Evolutionary conservation across 352 stramenopile species (phyloP).

Genomic region (Elongisporangium prolatum): DNA sequence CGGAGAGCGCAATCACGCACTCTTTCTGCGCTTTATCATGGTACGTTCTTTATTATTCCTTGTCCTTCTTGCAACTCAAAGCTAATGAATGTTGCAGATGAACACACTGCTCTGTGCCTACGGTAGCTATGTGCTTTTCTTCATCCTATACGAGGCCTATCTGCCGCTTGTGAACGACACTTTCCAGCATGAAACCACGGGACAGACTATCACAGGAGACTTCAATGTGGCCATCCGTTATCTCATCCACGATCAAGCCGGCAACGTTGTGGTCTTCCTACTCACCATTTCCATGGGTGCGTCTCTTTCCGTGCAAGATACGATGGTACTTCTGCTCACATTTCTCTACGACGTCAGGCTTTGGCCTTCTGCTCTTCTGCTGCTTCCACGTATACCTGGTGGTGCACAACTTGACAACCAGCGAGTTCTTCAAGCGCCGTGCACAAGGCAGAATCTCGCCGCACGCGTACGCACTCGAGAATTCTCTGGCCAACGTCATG

Average conservation of each 20-base stretch:
- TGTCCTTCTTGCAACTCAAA: background rate
- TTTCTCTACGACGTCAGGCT: constrained; percentile 11
- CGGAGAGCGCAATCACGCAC: constrained; percentile 51
- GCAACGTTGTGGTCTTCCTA: constrained; percentile 33
- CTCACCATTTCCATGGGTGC: constrained; percentile 50
- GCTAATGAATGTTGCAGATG: constrained; percentile 14
- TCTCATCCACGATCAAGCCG: constrained; percentile 38
- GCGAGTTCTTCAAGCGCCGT: constrained; percentile 72
- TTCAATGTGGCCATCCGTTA: constrained; percentile 39
- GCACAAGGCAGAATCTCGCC: background rate
- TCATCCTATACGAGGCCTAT: constrained; percentile 39
- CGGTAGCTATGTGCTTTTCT: constrained; percentile 43
- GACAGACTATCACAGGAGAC: constrained; percentile 29
- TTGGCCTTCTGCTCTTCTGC: constrained; percentile 38
- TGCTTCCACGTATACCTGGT: constrained; percentile 54
- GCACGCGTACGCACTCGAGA: background rate
- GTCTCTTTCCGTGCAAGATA: background rate
- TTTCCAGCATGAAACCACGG: constrained; percentile 39
- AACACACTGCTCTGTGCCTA: constrained; percentile 50
- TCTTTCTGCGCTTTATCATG: constrained; percentile 51
- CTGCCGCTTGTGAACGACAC: constrained; percentile 24
- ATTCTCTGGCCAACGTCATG: background rate
- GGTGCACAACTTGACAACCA: constrained; percentile 53
- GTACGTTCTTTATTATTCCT: constrained; percentile 12
- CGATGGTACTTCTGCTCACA: background rate